Percentiles rank a stretch among this genome's conserved stretches.
Evolutionary conservation across 805 yeast genomes (phyloP).

Genomic region (Saccharomycopsis javanensis): DNA sequence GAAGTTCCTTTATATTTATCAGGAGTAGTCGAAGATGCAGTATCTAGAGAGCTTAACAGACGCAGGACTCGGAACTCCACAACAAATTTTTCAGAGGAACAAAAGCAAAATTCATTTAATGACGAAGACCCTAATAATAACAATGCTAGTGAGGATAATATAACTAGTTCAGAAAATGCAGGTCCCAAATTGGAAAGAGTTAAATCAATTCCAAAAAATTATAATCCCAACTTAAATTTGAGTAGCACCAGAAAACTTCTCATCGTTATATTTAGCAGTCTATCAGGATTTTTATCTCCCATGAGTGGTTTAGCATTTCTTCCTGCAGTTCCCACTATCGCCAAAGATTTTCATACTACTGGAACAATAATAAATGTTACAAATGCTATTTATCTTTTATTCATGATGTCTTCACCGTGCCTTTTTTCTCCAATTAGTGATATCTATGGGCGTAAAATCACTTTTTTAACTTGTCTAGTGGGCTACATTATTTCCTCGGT

Average conservation of each 20-base stretch:
- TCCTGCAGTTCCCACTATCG: conserved; percentile 45
- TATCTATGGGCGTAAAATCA: conserved; percentile 40
- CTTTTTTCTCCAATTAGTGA: conserved; percentile 41
- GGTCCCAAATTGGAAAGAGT: not conserved
- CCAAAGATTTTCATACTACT: conserved; percentile 36
- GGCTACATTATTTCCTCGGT: conserved; percentile 25
- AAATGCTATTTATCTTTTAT: conserved; percentile 39
- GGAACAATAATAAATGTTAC: conserved; percentile 39
- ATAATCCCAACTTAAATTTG: conserved; percentile 14
- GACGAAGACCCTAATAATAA: not conserved
- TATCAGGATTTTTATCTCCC: conserved; percentile 38
- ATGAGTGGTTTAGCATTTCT: conserved; percentile 35
- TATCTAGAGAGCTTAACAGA: conserved; percentile 8
- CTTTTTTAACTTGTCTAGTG: conserved; percentile 34
- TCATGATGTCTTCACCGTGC: conserved; percentile 47
- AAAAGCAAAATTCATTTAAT: not conserved
- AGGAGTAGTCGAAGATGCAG: conserved; percentile 19
- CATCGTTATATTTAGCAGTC: conserved; percentile 28
- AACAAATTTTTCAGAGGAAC: not conserved
- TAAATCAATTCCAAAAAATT: conserved; percentile 15
- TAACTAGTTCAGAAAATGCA: not conserved
- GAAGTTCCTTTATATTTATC: conserved; percentile 13
- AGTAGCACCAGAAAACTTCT: not conserved
- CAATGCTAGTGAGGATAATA: no score
- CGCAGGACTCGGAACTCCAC: not conserved